Base-by-base conservation (phyloP, 345 rosid genomes). In the Psidium friedrichsthalianum region DNA sequence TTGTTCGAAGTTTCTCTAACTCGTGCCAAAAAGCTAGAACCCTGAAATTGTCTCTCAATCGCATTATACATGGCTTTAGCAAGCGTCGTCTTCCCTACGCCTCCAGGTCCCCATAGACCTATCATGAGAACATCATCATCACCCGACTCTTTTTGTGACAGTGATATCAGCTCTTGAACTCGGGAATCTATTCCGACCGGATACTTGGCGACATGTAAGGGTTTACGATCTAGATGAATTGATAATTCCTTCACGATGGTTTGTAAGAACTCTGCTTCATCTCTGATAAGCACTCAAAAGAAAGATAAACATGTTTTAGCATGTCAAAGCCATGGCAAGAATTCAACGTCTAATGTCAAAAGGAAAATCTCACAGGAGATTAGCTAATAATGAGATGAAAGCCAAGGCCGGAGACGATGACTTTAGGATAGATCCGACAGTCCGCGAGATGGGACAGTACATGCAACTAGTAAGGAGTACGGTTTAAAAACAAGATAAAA, bases 171-270 rank as follows among this genome's bases (percentile, higher is more conserved):
- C 7, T 15, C 0, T 7, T 64, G 11, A 64, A 64, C 42, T 29
- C 0, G 42, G 11, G 44, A 29, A 0, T 64, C 2, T 64, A 64
- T 3, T 0, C 42, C 6, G 3, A 64, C 21, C 0, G 22, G 76
- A 64, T 64, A 7, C 11, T 64, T 29, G 16, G 76, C 22, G 1
- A 64, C 42, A 29, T 3, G 0, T 29, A 29, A 64, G 11, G 44
- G 1, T 29, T 0, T 1, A 15, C 0, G 76, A 0, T 29, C 18
- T 7, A 64, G 22, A 64, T 0, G 1, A 64, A 64, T 32, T 3
- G 22, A 64, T 64, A 64, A 32, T 29, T 64, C 76, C 6, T 64
- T 16, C 0, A 64, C 11, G 0, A 64, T 64, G 11, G 0, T 1
- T 8, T 64, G 44, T 29, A 64, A 15, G 76, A 64, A 22, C 2